phyloP scores from a whole-genome alignment of 805 yeast genomes.

The Saturnispora sanitii region DNA sequence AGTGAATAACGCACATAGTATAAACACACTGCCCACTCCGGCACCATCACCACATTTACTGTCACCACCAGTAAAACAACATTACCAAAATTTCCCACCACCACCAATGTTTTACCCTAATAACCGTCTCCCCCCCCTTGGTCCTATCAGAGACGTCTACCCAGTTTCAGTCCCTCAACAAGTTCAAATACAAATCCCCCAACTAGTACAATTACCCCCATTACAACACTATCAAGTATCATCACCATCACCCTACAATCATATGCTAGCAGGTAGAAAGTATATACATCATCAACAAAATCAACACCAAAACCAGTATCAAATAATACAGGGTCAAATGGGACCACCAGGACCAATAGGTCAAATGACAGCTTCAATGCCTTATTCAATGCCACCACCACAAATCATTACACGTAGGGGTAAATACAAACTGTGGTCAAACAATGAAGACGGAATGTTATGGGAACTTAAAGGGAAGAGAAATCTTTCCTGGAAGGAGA shows the following conservation, averaged over 20 bases:
- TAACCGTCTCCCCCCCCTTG: too few species aligned
- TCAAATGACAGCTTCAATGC: neutral
- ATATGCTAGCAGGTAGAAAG: too few species aligned
- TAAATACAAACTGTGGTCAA: slow-evolving; percentile 13
- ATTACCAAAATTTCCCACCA: neutral
- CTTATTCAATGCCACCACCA: neutral
- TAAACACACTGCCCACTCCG: neutral
- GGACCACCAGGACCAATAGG: neutral
- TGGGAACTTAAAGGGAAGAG: slow-evolving; percentile 8
- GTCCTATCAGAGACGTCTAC: too few species aligned
- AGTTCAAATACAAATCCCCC: too few species aligned
- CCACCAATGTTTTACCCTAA: too few species aligned
- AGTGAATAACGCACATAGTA: neutral
- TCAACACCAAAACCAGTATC: too few species aligned
- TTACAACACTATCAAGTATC: too few species aligned
- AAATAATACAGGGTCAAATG: too few species aligned
- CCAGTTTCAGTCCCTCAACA: too few species aligned
- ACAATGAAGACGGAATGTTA: slow-evolving; percentile 11
- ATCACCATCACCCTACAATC: too few species aligned
- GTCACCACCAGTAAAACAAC: neutral
- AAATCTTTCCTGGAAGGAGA: slow-evolving; percentile 12
- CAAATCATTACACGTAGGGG: neutral
- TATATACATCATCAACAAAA: too few species aligned
- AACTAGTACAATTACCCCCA: too few species aligned
- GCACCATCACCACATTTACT: neutral